phyloP scores from a whole-genome alignment of 2,329 filamentous ascomycete species.

The Triangularia verruculosa region DNA sequence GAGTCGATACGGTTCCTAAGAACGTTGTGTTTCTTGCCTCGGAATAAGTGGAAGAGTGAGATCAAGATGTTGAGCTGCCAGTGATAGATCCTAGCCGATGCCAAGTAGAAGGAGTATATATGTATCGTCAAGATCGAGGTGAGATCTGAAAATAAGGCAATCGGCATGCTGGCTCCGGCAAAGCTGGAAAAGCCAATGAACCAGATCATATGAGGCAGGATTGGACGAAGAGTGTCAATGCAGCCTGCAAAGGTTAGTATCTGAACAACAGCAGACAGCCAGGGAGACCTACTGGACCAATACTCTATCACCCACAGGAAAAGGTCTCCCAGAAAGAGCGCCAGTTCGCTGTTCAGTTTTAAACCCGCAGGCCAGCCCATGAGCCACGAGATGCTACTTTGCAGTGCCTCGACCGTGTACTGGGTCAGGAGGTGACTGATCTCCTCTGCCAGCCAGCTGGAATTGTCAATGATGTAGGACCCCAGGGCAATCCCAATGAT shows the following conservation, averaged over 20 bases:
- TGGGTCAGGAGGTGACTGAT: conserved; percentile 72
- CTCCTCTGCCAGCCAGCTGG: conserved; percentile 74
- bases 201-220: conserved; percentile 82
- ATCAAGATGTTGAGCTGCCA: conserved; percentile 97
- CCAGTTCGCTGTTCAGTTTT: conserved; percentile 92
- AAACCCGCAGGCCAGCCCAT: conserved; percentile 94
- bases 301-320: conserved; percentile 99
- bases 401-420: conserved; percentile 86
- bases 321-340: conserved; percentile 88
- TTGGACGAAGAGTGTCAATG: conserved; percentile 72
- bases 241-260: conserved; percentile 51
- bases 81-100: conserved; percentile 93
- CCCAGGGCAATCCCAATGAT: conserved; percentile 97
- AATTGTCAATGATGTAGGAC: conserved; percentile 95
- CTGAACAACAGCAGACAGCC: neutral
- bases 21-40: conserved; percentile 96
- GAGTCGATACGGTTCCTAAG: conserved; percentile 96
- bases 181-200: conserved; percentile 94
- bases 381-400: conserved; percentile 88
- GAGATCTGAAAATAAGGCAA: conserved; percentile 91
- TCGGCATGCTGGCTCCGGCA: conserved; percentile 93
- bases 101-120: conserved; percentile 97
- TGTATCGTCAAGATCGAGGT: conserved; percentile 89
- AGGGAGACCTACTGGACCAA: conserved; percentile 70
- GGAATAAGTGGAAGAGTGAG: conserved; percentile 97